phyloP scores from a whole-genome alignment of 2,329 filamentous ascomycete genomes.

The Lecanicillium sp. region DNA sequence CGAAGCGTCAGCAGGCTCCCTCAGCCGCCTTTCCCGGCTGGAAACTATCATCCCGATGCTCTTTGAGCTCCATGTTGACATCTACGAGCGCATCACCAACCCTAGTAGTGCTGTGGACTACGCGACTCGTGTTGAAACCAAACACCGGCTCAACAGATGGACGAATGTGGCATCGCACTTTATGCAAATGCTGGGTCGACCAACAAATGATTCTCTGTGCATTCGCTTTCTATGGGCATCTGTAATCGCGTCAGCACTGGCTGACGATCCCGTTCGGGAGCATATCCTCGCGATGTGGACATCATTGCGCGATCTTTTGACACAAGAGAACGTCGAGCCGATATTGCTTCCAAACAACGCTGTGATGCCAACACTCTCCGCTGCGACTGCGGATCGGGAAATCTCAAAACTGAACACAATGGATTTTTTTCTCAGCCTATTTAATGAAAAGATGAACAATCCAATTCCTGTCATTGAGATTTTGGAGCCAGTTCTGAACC shows the following conservation, averaged over 20 bases:
- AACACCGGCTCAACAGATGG: conserved; percentile 43
- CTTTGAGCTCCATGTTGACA: conserved; percentile 53
- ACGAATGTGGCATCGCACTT: conserved; percentile 39
- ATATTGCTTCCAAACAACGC: conserved; percentile 73
- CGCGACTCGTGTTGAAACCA: conserved; percentile 38
- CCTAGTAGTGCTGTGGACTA: conserved; percentile 46
- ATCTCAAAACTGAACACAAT: conserved; percentile 89
- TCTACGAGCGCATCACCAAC: conserved; percentile 50
- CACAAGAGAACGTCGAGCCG: conserved; percentile 28
- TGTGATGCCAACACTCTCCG: conserved; percentile 80
- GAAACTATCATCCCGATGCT: conserved; percentile 46
- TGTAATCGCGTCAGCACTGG: conserved; percentile 43
- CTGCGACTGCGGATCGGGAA: conserved; percentile 77
- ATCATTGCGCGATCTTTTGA: conserved; percentile 44
- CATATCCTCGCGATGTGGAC: conserved; percentile 52
- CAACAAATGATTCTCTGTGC: conserved; percentile 29
- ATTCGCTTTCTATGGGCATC: conserved; percentile 51
- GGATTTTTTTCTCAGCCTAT: conserved; percentile 90
- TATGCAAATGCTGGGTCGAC: conserved; percentile 26
- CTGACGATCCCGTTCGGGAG: conserved; percentile 44
- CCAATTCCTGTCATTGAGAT: conserved; percentile 82
- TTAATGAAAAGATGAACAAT: conserved; percentile 73
- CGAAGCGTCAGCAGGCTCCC: conserved; percentile 16
- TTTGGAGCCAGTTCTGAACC: conserved; percentile 84
- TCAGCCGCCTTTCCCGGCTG: conserved; percentile 22